Evolutionary conservation across 345 rosid genomes (phyloP).

Genomic region (Aquilaria sinensis): DNA sequence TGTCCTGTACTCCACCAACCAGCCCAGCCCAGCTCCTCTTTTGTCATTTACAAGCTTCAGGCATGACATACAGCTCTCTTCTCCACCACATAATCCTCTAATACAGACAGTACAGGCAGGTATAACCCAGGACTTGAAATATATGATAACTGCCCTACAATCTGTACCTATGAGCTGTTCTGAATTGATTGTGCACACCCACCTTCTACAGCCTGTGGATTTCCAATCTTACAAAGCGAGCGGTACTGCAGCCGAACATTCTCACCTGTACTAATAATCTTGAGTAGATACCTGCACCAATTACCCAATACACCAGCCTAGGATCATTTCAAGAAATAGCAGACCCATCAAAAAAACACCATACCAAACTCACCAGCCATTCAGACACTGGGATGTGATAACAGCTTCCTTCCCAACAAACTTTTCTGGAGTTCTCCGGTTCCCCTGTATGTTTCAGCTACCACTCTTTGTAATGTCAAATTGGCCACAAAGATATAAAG

Average conservation of each 20-base stretch:
- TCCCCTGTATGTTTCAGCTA: conserved; percentile 56
- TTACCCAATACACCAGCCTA: too few relatives aligned
- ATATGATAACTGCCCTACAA: neutral
- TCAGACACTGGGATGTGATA: conserved; percentile 93
- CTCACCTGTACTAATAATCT: conserved; percentile 78
- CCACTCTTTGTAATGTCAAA: conserved; percentile 9
- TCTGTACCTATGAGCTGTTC: conserved; percentile 35
- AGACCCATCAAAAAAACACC: neutral
- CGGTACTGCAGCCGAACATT: conserved; percentile 90
- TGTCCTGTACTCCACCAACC: too few relatives aligned
- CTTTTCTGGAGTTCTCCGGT: conserved; percentile 89
- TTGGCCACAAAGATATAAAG: conserved; percentile 5
- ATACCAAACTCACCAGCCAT: conserved; percentile 75
- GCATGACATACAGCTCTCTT: too few relatives aligned
- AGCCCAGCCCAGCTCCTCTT: too few relatives aligned
- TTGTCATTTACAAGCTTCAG: too few relatives aligned
- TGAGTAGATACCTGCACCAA: conserved; percentile 67
- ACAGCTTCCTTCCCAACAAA: conserved; percentile 98
- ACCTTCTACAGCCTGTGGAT: conserved; percentile 39
- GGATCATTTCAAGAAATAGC: too few relatives aligned
- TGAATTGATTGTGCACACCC: conserved; percentile 43
- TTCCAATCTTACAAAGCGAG: conserved; percentile 61
- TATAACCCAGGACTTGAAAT: too few relatives aligned
- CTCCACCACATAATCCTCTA: too few relatives aligned
- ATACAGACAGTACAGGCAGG: too few relatives aligned